Base-by-base conservation (phyloP, 2,329 filamentous ascomycete species). In the Cordyceps farinosa region DNA sequence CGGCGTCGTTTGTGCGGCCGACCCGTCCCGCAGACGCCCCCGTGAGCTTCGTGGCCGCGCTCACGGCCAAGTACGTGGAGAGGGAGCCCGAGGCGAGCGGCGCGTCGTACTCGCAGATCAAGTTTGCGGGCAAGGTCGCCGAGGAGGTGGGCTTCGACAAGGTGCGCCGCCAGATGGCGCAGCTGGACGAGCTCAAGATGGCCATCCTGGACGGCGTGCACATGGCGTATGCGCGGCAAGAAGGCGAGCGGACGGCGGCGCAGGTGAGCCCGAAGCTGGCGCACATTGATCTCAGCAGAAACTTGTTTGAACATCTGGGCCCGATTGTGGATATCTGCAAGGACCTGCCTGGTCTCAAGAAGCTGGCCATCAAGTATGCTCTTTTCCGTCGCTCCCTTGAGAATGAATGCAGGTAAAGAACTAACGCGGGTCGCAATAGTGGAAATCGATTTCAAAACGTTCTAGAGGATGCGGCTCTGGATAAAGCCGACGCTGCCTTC, bases 121-220 rank as follows among this genome's bases (percentile, higher is more conserved):
- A 81, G 61, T 89, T 82, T 82, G 96, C 80, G 77, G 90, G 76
- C 44, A 98, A 98, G 76, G 84, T 93, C 22, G 94, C 91, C 5
- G 90, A 98, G 77, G 94, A 98, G 77, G 86, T 98, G 40, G 95
- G 95, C 36, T 98, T 98, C 69, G 92, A 96, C 69, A 97, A 97
- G 80, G 91, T 97, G 68, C 86, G 90, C 50, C 84, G 84, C 67
- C 87, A 93, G 75, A 87, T 96, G 70, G 89, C 92, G 68, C 81
- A 89, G 71, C 80, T 98, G 38, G 80, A 88, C 61, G 90, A 95
- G 69, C 82, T 98, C 65, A 88, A 84, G 68, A 87, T 93, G 62
- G 87, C 96, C 56, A 86, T 98, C 45, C 80, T 99, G 8, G 93
- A 98, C 76, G 88, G 89, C 15, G 77, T 91, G 71, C 81, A 85